Base-by-base conservation (phyloP, 768 basidiomycete species). In the Lyophyllum semitale region DNA sequence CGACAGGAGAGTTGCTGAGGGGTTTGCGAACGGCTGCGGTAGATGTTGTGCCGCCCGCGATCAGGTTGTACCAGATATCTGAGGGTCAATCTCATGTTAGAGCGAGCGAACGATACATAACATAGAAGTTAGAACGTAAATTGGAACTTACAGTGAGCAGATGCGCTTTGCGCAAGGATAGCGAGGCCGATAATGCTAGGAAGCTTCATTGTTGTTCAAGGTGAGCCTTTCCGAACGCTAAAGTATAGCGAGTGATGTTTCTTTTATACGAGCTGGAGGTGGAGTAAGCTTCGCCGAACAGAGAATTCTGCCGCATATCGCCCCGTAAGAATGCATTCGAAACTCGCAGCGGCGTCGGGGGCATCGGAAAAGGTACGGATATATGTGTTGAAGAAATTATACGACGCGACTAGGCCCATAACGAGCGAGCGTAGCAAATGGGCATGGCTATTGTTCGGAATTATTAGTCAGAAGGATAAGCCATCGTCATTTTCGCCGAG, bases 51-150 rank as follows among this genome's bases (percentile, higher is more conserved):
- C 53, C 44, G 12, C 59, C 41, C 11, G 59, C 54, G 12, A 55
- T 52, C 3, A 63, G 53, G 17, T 53, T 55, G 7, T 46, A 46
- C 61, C 56, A 63, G 18, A 63, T 63, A 44, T 63, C 61, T 63
- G 27, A 9, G 5, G 2, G 37, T 4, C n/a, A 18, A 38, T 15
- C 17, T 6, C 5, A 3, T 9, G 17, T 7, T 35, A 12, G 17
- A 15, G 33, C 33, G 33, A 13, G 17, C 4, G 12, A 35, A 11
- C 29, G 29, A 30, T 30, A 5, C 6, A 30, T 30, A 11, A 11
- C 29, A 37, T 4, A 15, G 37, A n/a, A 8, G 11, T 38, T 15
- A 8, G 37, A 7, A 38, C 18, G 37, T 38, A 38, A 35, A 35
- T 13, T 5, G 4, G 23, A 8, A 52, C 48, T 52, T 23, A 60